Base-by-base conservation (phyloP, 2,329 filamentous ascomycete species). In the Aspergillus persii region DNA sequence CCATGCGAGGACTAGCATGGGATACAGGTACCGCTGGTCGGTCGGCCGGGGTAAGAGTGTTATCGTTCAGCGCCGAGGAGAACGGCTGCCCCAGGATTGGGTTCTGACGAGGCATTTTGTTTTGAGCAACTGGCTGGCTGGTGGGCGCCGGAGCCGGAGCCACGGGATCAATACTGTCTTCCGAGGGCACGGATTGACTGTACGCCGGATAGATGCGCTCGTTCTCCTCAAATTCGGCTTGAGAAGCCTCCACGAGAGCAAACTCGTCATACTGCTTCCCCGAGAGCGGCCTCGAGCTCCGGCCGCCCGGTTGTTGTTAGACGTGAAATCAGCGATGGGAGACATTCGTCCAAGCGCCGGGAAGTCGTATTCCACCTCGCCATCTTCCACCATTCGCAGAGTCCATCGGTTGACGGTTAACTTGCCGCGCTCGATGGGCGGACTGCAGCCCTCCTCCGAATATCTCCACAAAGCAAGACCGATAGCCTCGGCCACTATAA, bases 261-360 rank as follows among this genome's bases (percentile, higher is more conserved):
- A 89, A 89, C 62, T 88, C 86, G 66, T 89, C 86, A 74, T 86
- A 88, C 1, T 84, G 84, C 68, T 86, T 87, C 49, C 86, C 59
- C 86, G 77, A 48, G 83, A 81, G 53, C 86, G 77, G 5, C 83
- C 81, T 55, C 86, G 79, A 54, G 81, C 66, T 15, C 73, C 75
- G 27, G 72, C 83, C 30, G 83, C 83, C 46, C 85, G 80, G 63
- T 86, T 88, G 69, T 89, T 89, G 74, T 88, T 89, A 2, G 84
- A 87, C 0, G 86, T 87, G 66, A 89, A 89, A 66, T 88, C 86
- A 3, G 81, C 80, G 56, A 88, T 80, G 0, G 84, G 81, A 63
- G 83, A 80, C 26, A 81, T 83, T 36, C 85, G 79, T 8, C 78
- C 80, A 33, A 89, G 73, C 0, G 86, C 80, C 5, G 86, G 85